phyloP scores from a whole-genome alignment of 176 grass and related monocot species.

The Paspalum vaginatum region DNA sequence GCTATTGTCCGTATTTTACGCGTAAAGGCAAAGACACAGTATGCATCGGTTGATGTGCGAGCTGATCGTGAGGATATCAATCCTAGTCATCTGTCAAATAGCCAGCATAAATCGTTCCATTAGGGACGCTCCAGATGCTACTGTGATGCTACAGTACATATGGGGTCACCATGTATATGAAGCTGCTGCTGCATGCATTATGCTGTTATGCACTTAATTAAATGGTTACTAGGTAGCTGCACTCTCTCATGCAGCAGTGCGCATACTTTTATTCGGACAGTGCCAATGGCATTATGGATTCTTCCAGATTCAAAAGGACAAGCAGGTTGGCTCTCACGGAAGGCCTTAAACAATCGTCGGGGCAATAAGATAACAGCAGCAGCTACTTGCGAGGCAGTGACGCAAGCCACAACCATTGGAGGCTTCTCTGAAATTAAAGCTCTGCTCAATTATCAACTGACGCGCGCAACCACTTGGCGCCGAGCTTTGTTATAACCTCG shows the following conservation, averaged over 20 bases:
- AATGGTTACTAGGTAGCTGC: background rate
- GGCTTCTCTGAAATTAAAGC: slow-evolving; percentile 45
- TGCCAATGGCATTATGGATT: slow-evolving; percentile 19
- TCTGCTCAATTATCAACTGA: slow-evolving; percentile 39
- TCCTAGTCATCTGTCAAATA: too few relatives aligned
- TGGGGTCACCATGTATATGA: background rate
- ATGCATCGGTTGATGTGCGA: too few relatives aligned
- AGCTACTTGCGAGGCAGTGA: slow-evolving; percentile 35
- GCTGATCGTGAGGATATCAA: too few relatives aligned
- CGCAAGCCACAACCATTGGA: slow-evolving; percentile 31
- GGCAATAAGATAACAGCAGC: slow-evolving; percentile 20
- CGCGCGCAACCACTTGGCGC: background rate
- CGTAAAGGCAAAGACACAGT: too few relatives aligned
- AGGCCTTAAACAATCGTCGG: slow-evolving; percentile 31
- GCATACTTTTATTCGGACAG: background rate
- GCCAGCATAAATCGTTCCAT: too few relatives aligned
- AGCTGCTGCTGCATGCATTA: background rate
- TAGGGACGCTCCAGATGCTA: too few relatives aligned
- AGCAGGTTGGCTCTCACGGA: background rate
- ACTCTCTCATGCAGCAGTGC: background rate
- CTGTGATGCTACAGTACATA: background rate
- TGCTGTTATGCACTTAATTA: slow-evolving; percentile 24
- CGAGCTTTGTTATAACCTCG: background rate
- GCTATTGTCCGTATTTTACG: too few relatives aligned
- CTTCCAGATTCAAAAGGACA: slow-evolving; percentile 61